These are phyloP conservation scores for Beta macrorhiza DNA, from an alignment of 179 eudicot species.

Conservation along the genomic window DNA sequence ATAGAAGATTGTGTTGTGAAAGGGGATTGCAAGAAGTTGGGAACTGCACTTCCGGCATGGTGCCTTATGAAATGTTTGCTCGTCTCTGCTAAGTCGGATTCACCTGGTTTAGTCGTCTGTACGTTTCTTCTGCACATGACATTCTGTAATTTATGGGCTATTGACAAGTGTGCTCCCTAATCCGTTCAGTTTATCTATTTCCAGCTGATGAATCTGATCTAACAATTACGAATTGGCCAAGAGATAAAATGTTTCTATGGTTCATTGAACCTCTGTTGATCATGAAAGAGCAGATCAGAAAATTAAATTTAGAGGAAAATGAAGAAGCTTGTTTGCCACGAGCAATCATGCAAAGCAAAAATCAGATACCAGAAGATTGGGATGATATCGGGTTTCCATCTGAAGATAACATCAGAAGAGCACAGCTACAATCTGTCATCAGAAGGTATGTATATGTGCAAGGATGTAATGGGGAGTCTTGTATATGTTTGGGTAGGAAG, in stretches of 20 bases:
- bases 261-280: slow-evolving; percentile 66
- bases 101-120: slow-evolving; percentile 69
- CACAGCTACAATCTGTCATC: slow-evolving; percentile 71
- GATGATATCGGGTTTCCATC: slow-evolving; percentile 64
- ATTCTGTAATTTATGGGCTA: neutral
- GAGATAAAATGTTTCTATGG: slow-evolving; percentile 73
- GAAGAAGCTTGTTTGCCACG: slow-evolving; percentile 61
- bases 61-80: slow-evolving; percentile 72
- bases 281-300: slow-evolving; percentile 79
- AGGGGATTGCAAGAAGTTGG: slow-evolving; percentile 67
- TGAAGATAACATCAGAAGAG: slow-evolving; percentile 61
- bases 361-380: slow-evolving; percentile 77
- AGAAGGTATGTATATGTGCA: slow-evolving; percentile 50
- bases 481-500: too few species aligned
- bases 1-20: slow-evolving; percentile 59
- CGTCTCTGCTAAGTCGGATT: slow-evolving; percentile 68
- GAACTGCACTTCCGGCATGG: slow-evolving; percentile 78
- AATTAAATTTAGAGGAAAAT: slow-evolving; percentile 45
- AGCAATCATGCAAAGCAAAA: slow-evolving; percentile 53
- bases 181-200: neutral
- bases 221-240: slow-evolving; percentile 53
- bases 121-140: slow-evolving; percentile 24
- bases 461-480: too few species aligned
- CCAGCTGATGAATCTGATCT: slow-evolving; percentile 65
- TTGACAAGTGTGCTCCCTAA: neutral